Conservation (phyloP, 371 early-diverging fungal species). For the Mucor sp. region DNA sequence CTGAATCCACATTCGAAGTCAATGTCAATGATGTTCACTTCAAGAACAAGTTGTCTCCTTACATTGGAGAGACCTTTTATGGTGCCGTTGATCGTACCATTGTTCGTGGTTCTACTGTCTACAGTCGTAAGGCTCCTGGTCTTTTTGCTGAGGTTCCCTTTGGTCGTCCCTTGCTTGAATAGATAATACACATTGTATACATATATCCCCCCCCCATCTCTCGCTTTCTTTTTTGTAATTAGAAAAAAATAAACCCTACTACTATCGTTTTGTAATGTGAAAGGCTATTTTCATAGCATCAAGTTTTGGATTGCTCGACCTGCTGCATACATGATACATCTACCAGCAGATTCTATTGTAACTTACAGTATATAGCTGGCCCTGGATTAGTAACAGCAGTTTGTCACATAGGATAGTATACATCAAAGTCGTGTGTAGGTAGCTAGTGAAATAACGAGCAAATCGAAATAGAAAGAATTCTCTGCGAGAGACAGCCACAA, state of each 20-base stretch:
- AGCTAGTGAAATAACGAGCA: no score
- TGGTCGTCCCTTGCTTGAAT: conserved; percentile 18
- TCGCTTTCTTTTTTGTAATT: conserved; percentile 5
- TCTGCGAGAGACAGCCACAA: no score
- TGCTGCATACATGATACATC: no score
- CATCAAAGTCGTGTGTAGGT: no score
- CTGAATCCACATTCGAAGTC: conserved; percentile 64
- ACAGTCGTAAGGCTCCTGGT: conserved; percentile 21
- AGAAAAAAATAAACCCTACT: neutral
- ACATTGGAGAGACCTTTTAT: conserved; percentile 61
- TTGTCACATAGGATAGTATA: no score
- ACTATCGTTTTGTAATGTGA: no score
- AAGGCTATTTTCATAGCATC: no score
- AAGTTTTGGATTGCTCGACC: no score
- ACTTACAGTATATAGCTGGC: no score
- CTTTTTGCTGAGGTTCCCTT: conserved; percentile 15
- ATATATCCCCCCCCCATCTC: conserved; percentile 4
- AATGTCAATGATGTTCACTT: conserved; percentile 66
- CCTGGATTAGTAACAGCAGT: no score
- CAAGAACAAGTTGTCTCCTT: conserved; percentile 83
- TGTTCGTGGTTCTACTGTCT: conserved; percentile 73
- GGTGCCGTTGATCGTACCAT: conserved; percentile 74
- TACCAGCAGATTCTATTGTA: no score
- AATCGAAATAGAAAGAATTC: no score
- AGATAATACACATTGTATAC: neutral